Conservation (phyloP, 163 green algal species). For the Scenedesmus sp. region DNA sequence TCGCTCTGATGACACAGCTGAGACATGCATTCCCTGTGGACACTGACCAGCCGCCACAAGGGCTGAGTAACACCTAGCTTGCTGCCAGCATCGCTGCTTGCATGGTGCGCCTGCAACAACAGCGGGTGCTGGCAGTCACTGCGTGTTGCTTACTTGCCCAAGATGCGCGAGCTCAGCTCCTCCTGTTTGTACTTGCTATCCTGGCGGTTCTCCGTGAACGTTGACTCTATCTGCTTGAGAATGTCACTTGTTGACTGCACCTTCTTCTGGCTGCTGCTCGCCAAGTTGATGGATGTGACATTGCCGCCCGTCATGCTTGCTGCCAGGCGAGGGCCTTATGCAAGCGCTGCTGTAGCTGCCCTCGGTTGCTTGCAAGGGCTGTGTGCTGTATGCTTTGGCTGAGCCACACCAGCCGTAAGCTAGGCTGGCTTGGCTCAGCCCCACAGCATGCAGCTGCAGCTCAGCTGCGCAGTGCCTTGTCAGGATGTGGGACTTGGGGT, state of each 20-base stretch:
- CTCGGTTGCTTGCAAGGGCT: neutral
- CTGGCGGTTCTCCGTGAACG: neutral
- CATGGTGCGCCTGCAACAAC: neutral
- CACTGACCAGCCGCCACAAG: neutral
- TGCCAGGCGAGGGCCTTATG: neutral
- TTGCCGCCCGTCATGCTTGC: constrained; percentile 17
- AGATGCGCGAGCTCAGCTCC: constrained; percentile 20
- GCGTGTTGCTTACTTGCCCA: constrained; percentile 42
- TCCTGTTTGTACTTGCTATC: constrained; percentile 41
- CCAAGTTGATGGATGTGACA: constrained; percentile 46
- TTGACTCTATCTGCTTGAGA: constrained; percentile 42
- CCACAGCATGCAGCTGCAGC: neutral
- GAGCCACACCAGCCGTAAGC: neutral
- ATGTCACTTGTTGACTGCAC: constrained; percentile 48
- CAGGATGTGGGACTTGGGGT: neutral
- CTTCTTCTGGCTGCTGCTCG: constrained; percentile 37
- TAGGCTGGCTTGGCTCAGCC: neutral
- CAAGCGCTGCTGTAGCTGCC: neutral
- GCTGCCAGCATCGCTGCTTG: neutral
- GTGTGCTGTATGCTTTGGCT: neutral
- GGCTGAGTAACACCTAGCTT: neutral
- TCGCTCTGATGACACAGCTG: no score
- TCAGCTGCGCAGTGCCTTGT: neutral
- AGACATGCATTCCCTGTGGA: neutral
- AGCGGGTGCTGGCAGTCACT: neutral